Evolutionary conservation across 116 monocot genomes (phyloP).

Genomic region (Thalassia testudinum): DNA sequence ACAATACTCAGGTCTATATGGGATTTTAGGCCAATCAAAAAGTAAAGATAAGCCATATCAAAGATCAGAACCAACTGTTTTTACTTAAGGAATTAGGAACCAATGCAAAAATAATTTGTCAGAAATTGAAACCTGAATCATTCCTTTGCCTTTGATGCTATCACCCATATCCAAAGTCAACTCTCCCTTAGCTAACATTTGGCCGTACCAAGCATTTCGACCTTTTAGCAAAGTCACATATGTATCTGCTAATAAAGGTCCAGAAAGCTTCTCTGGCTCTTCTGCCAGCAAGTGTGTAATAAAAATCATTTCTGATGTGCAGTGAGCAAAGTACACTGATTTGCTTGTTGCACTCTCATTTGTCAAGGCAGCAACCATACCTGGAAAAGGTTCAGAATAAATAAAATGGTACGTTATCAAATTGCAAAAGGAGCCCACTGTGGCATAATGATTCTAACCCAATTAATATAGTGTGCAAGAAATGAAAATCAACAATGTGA

Average conservation of each 20-base stretch:
- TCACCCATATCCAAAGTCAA: slow-evolving; percentile 84
- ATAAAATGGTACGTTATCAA: neutral
- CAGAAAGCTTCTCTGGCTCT: slow-evolving; percentile 89
- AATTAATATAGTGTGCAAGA: no score
- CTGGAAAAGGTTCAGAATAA: slow-evolving; percentile 22
- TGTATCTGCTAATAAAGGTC: slow-evolving; percentile 88
- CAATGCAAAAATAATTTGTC: no score
- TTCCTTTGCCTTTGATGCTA: slow-evolving; percentile 96
- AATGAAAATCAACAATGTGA: no score
- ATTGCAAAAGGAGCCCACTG: neutral
- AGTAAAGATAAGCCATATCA: no score
- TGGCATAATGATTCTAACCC: no score
- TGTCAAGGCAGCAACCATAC: slow-evolving; percentile 90
- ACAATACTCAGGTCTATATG: no score
- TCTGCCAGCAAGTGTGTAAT: slow-evolving; percentile 88
- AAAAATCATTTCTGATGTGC: slow-evolving; percentile 98
- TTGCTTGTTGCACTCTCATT: slow-evolving; percentile 99
- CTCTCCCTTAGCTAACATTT: slow-evolving; percentile 86
- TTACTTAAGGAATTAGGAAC: no score
- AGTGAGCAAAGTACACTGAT: slow-evolving; percentile 91
- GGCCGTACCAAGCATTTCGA: slow-evolving; percentile 95
- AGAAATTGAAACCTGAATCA: slow-evolving; percentile 70
- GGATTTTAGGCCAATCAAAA: no score
- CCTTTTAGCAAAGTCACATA: slow-evolving; percentile 94
- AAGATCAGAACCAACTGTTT: no score